Evolutionary conservation across 2,329 filamentous ascomycete species (phyloP).

Genomic region (Zasmidium angulare): DNA sequence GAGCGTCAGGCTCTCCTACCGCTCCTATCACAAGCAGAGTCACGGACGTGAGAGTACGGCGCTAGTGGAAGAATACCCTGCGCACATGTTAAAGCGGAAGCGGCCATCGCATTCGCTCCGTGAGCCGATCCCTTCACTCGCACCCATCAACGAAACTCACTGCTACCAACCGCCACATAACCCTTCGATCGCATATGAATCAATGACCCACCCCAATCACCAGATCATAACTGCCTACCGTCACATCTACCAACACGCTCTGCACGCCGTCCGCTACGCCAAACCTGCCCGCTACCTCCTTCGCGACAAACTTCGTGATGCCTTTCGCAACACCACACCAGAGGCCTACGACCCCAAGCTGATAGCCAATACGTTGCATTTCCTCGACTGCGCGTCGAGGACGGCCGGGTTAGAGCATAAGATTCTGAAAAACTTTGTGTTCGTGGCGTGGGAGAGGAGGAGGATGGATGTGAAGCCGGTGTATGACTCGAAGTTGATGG

Average conservation of each 20-base stretch:
- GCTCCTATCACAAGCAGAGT: too few relatives aligned
- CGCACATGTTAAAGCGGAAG: too few relatives aligned
- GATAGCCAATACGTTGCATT: conserved; percentile 67
- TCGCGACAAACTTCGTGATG: conserved; percentile 54
- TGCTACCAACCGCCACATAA: too few relatives aligned
- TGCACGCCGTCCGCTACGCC: conserved; percentile 72
- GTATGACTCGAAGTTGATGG: conserved; percentile 2
- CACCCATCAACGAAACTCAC: too few relatives aligned
- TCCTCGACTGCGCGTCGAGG: conserved; percentile 64
- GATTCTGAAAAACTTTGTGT: conserved; percentile 68
- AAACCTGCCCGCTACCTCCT: conserved; percentile 65
- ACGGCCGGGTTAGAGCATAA: conserved; percentile 69
- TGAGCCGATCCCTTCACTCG: too few relatives aligned
- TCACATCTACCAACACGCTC: conserved; percentile 62
- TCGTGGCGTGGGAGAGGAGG: conserved; percentile 47
- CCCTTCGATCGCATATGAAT: too few relatives aligned
- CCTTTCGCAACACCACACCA: conserved; percentile 55
- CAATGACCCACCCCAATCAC: conserved; percentile 12
- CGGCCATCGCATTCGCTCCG: too few relatives aligned
- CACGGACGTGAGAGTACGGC: too few relatives aligned
- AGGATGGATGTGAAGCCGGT: conserved; percentile 1
- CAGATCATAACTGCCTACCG: conserved; percentile 54
- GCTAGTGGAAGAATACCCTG: too few relatives aligned
- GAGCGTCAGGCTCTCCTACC: too few relatives aligned
- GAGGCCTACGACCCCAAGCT: conserved; percentile 51